Conservation (phyloP, 208 protist species). For the Acanthamoeba royreba region DNA sequence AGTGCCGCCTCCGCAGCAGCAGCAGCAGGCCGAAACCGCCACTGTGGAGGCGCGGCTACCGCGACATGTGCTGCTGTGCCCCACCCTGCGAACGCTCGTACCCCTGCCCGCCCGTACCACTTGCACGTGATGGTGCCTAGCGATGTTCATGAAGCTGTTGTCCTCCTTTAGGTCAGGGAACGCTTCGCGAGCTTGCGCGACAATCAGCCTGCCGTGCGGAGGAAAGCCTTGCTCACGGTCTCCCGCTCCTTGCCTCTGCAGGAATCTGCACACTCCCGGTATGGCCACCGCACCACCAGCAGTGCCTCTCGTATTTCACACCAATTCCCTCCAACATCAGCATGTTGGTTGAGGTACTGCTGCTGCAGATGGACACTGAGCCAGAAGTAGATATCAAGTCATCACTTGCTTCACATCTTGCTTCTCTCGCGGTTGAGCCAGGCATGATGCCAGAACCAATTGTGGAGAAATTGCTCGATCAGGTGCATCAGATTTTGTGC, state of each 20-base stretch:
- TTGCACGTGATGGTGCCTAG: background rate
- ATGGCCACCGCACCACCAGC: background rate
- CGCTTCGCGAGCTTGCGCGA: background rate
- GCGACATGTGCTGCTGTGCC: background rate
- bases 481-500: background rate
- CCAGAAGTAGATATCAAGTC: background rate
- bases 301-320: background rate
- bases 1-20: background rate
- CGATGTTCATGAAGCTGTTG: background rate
- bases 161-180: background rate
- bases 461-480: background rate
- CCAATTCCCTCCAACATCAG: background rate
- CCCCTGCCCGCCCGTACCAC: background rate
- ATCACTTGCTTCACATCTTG: background rate
- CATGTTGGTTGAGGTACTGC: background rate
- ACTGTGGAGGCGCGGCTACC: background rate
- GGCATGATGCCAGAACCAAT: background rate
- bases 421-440: background rate
- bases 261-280: background rate
- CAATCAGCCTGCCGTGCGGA: background rate
- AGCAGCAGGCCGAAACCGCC: background rate
- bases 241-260: background rate
- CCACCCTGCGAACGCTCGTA: background rate
- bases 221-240: background rate
- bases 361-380: background rate